Evolutionary conservation across 768 basidiomycete species (phyloP), one percentile per base, ranked within the genome.

Genomic region (Podaxis mareebaensis): DNA sequence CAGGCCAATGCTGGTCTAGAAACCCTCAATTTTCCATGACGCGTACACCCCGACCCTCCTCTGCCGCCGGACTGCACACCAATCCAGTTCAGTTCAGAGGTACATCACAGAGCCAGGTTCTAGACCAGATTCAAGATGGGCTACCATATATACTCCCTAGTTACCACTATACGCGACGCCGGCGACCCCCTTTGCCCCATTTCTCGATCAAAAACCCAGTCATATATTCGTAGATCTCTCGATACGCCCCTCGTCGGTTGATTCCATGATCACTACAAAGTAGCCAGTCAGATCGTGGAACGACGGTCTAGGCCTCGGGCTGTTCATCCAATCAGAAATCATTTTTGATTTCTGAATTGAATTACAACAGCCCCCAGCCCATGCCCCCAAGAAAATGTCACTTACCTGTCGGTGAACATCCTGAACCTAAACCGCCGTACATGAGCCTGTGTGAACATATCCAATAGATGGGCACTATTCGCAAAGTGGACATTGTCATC

Each of bases 401-500:
- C 84, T 70, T 63, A 93, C 91, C 93, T 94, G 76, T 99, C 97
- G 24, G 95, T 95, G 76, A 98, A 99, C 92, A 98, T 93, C 71
- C 96, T 85, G 77, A 98, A 97, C 70, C 90, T 83, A 70, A 89
- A 92, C 64, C 83, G 82, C 68, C 89, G 81, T 51, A 98, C 84
- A 61, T 87, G 79, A 26, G 81, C 88, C 68, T 80, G 78, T 0
- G 95, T 98, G 68, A 99, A 84, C 88, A 97, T 95, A 75, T 99
- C 96, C 39, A 99, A 76, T 69, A 99, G 71, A 67, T 92, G 92
- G 12, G 95, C 95, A 59, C 91, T 88, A 76, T 99, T 96, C 42
- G 91, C 86, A 70, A 85, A 95, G 75, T 99, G 97, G 51, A 99
- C 95, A 70, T 99, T 99, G 73, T 99, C 96, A 72, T 99, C 96